Percentiles rank a stretch among this genome's conserved stretches.
phyloP scores from a whole-genome alignment of 371 early-diverging fungal genomes.

The Mucor irregularis region DNA sequence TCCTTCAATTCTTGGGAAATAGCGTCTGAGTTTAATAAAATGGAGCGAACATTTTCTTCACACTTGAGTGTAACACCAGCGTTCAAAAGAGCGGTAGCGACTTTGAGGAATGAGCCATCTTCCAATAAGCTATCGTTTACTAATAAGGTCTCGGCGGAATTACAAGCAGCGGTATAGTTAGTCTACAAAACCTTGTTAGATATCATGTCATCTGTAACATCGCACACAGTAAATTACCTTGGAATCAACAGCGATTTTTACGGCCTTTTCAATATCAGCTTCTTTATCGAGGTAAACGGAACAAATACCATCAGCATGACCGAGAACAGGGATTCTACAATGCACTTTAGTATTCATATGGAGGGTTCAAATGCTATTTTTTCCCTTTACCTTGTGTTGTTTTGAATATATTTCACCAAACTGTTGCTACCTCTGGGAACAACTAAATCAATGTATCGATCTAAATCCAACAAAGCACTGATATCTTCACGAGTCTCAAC shows the following conservation, averaged over 20 bases:
- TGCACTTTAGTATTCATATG: not conserved
- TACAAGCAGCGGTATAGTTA: conserved; percentile 96
- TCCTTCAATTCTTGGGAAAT: conserved; percentile 18
- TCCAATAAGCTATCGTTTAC: conserved; percentile 66
- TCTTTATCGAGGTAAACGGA: conserved; percentile 85
- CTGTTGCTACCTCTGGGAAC: conserved; percentile 93
- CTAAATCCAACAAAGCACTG: conserved; percentile 78
- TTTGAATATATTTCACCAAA: conserved; percentile 88
- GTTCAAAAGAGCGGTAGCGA: conserved; percentile 58
- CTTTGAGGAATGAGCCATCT: conserved; percentile 41
- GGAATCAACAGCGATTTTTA: conserved; percentile 82
- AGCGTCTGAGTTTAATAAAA: conserved; percentile 16
- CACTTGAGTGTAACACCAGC: conserved; percentile 67
- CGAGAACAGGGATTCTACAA: conserved; percentile 93
- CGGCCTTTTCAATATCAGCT: conserved; percentile 76
- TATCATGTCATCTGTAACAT: not conserved
- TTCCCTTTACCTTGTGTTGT: conserved; percentile 72
- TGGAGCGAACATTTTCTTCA: conserved; percentile 39
- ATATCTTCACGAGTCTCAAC: conserved; percentile 91
- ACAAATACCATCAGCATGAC: conserved; percentile 97
- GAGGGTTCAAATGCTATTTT: not conserved
- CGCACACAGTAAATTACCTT: conserved; percentile 55
- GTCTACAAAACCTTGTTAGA: conserved; percentile 48
- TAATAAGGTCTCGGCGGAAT: conserved; percentile 91
- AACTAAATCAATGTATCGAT: conserved; percentile 92